phyloP scores from a whole-genome alignment of 208 protist genomes.

The Acanthamoeba royreba region DNA sequence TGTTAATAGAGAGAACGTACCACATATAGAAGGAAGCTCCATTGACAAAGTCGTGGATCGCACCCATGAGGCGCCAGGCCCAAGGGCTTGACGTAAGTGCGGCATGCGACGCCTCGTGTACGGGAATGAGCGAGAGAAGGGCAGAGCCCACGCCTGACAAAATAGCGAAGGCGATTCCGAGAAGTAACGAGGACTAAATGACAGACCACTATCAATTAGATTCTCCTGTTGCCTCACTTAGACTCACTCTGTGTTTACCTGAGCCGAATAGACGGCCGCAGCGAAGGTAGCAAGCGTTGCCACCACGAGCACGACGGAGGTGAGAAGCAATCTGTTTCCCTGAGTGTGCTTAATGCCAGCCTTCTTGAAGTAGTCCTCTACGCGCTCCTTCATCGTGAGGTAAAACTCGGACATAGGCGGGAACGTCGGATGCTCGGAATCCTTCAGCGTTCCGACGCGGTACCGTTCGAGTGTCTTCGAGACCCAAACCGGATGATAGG shows the following conservation, averaged over 20 bases:
- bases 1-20: background rate
- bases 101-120: constrained; percentile 70
- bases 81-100: constrained; percentile 52
- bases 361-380: constrained; percentile 2
- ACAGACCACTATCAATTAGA: background rate
- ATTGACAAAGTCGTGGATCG: constrained; percentile 38
- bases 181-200: background rate
- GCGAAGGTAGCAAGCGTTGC: background rate
- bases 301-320: background rate
- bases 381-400: constrained; percentile 33
- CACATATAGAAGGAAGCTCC: constrained; percentile 41
- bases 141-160: background rate
- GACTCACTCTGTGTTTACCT: background rate
- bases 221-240: no score
- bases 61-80: constrained; percentile 54
- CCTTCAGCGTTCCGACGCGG: background rate
- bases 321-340: background rate
- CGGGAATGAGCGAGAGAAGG: constrained; percentile 60
- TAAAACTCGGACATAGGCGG: constrained; percentile 43
- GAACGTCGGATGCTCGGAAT: constrained; percentile 8
- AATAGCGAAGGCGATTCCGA: constrained; percentile 33
- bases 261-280: background rate
- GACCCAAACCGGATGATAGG: constrained; percentile 4
- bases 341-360: background rate
- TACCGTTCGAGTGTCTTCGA: constrained; percentile 42